A percentile compares a stretch with the other conserved stretches of the same genome.
Evolutionary conservation across 257 asterid species (phyloP).

Genomic region (Solanum chilense): DNA sequence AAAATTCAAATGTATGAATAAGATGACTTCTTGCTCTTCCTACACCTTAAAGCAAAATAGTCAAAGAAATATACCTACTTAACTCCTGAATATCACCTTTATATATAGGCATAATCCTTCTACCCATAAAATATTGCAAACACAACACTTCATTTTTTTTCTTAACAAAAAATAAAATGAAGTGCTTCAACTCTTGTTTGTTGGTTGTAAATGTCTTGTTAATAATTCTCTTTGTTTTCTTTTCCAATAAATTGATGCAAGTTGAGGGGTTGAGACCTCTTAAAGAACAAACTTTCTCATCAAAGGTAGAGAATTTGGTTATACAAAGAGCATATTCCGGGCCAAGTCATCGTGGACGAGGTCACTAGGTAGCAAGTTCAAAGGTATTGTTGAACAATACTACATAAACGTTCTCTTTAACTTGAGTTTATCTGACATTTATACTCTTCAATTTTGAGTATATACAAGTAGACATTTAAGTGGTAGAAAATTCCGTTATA

Average conservation of each 20-base stretch:
- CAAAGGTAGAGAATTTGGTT: background rate
- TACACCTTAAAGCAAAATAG: background rate
- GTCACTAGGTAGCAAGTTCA: background rate
- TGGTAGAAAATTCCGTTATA: background rate
- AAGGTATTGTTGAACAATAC: background rate
- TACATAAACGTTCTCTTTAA: no score
- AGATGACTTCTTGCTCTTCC: background rate
- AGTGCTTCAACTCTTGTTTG: background rate
- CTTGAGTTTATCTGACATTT: background rate
- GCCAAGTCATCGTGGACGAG: conserved; percentile 1
- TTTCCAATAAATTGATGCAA: background rate
- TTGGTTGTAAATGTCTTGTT: background rate
- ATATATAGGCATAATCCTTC: background rate
- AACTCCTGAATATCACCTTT: background rate
- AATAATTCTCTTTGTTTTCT: background rate
- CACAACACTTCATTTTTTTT: background rate
- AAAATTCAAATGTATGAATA: background rate
- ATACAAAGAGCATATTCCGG: background rate
- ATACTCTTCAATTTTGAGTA: background rate
- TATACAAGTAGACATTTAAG: no score
- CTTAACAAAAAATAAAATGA: background rate
- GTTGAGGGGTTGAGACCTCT: background rate
- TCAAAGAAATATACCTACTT: background rate
- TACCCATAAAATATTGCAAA: background rate
- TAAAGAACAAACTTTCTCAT: background rate